These are phyloP conservation scores for Saprolegnia parasitica DNA, from an alignment of 352 stramenopile genomes.

Conservation along the genomic window DNA sequence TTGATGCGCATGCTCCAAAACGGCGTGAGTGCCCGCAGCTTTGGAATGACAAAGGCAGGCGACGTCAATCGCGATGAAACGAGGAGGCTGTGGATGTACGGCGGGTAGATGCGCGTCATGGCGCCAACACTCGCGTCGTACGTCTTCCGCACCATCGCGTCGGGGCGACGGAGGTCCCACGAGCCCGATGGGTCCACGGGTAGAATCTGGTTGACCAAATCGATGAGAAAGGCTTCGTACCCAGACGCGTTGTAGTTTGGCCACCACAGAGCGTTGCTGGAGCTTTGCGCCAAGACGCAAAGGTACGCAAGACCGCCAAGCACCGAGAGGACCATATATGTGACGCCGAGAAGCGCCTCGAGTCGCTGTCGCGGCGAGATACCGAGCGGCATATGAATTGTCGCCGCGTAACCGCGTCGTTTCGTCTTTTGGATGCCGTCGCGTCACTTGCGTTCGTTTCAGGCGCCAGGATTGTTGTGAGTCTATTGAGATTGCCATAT, in stretches of 20 bases:
- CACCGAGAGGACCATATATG: background rate
- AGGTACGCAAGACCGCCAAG: background rate
- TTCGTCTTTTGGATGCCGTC: too few relatives aligned
- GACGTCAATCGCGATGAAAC: conserved; percentile 3
- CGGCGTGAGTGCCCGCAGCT: background rate
- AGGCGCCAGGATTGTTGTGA: too few relatives aligned
- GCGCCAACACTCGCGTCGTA: background rate
- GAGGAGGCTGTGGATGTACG: conserved; percentile 1
- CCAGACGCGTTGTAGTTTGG: conserved; percentile 7
- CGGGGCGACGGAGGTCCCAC: background rate
- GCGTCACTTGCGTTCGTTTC: too few relatives aligned
- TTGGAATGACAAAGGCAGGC: background rate
- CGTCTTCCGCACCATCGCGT: background rate
- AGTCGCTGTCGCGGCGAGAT: background rate
- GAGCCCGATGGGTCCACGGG: background rate
- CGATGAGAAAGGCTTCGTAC: background rate
- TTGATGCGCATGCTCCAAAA: conserved; percentile 6
- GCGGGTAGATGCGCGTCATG: background rate
- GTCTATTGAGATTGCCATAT: too few relatives aligned
- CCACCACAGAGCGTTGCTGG: conserved; percentile 12
- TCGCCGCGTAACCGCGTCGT: too few relatives aligned
- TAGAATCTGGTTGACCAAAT: conserved; percentile 8
- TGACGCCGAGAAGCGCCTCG: background rate
- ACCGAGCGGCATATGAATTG: too few relatives aligned
- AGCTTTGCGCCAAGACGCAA: background rate